These are phyloP conservation scores for Phoma sp. DNA, from an alignment of 2,329 filamentous ascomycete species.

Conservation along the genomic window DNA sequence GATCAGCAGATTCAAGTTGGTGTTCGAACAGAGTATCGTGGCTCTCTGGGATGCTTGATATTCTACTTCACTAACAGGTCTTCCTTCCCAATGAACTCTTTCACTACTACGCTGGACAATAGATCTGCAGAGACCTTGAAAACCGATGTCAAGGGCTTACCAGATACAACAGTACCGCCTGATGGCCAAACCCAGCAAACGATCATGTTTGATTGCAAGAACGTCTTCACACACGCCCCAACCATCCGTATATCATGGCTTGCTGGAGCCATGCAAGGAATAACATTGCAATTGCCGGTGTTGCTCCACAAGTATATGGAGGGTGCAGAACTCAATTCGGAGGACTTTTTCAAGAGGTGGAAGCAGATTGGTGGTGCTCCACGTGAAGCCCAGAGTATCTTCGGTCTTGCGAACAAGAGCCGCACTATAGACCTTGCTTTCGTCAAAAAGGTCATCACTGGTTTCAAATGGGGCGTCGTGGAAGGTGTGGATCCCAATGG, in stretches of 20 bases:
- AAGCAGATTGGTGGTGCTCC: constrained; percentile 93
- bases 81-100: constrained; percentile 80
- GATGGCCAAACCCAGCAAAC: constrained; percentile 88
- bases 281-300: constrained; percentile 89
- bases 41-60: constrained; percentile 94
- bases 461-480: constrained; percentile 88
- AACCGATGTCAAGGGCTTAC: constrained; percentile 85
- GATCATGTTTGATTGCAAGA: constrained; percentile 88
- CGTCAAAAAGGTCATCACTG: constrained; percentile 74
- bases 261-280: constrained; percentile 87
- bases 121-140: constrained; percentile 70
- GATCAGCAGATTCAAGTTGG: constrained; percentile 94
- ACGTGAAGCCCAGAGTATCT: constrained; percentile 86
- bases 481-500: constrained; percentile 87
- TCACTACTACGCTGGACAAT: constrained; percentile 92
- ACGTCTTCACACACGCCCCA: constrained; percentile 80
- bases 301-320: constrained; percentile 97
- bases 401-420: constrained; percentile 68
- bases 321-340: constrained; percentile 78
- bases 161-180: constrained; percentile 78
- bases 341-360: constrained; percentile 99
- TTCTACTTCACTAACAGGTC: constrained; percentile 97
- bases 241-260: constrained; percentile 95
- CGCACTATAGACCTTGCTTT: constrained; percentile 73
- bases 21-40: constrained; percentile 89